Evolutionary conservation across 2,329 filamentous ascomycete species (phyloP), one percentile per base, ranked within the genome.

Genomic region (Metarhizium anisopliae): DNA sequence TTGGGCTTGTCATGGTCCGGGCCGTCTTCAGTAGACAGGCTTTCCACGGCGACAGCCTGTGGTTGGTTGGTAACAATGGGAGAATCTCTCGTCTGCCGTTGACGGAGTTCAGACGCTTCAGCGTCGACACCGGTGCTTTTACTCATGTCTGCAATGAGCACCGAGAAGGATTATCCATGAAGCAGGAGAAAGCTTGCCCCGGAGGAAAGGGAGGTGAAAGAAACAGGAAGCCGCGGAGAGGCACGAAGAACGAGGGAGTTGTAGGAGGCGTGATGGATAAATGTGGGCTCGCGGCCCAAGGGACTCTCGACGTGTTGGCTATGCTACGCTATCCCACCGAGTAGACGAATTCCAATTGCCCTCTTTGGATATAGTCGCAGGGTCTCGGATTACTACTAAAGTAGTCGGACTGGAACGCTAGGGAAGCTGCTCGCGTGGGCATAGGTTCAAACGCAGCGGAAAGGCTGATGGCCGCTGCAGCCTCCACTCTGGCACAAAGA

Each of bases 1-100:
- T 60, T 58, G 32, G 58, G 53, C 49, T 42, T 52, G 47, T 50
- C 49, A 45, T 55, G 43, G n/a, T 57, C 16, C 10, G 55, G 50
- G 40, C n/a, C 57, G 51, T n/a, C 38, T 38, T 29, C 18, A 8
- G 49, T 11, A 5, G 25, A 29, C 36, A 25, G 30, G 38, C 29
- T 42, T 38, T 57, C 45, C 18, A 16, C 30, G 14, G 53, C 20
- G n/a, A 36, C 32, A 32, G 32, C 13, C n/a, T 43, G 45, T 49
- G 45, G 43, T 11, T 16, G 47, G 25, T 32, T 32, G 40, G 42
- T 40, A 18, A 49, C 42, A 2, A 6, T 47, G 11, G 53, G 47
- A 10, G 50, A 50, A 32, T 32, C 38, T 30, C 20, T 43, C 30
- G 25, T 53, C 36, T 53, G 50, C 20, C 56, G 52, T 29, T 55